Evolutionary conservation across 148 eudicot genomes (phyloP).

Genomic region (Persicaria maculosa): DNA sequence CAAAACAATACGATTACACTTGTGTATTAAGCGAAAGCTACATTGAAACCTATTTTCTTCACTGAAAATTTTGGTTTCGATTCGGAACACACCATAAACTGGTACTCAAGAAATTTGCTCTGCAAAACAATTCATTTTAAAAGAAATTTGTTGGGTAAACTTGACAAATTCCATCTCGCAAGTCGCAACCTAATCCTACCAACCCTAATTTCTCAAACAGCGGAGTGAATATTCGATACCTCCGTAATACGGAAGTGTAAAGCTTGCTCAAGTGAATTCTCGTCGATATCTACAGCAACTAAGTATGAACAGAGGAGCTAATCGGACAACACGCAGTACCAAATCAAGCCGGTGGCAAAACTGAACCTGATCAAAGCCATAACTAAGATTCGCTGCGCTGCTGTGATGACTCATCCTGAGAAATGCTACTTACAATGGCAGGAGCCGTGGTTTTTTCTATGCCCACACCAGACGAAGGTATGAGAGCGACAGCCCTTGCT

Average conservation of each 20-base stretch:
- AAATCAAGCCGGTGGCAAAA: background rate
- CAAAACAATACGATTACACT: background rate
- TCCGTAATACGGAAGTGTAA: background rate
- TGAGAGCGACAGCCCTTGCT: background rate
- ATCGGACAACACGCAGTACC: background rate
- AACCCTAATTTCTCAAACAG: background rate
- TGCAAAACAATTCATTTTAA: no score
- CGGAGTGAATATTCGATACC: background rate
- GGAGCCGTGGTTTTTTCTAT: background rate
- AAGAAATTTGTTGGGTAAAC: no score
- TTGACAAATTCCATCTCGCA: no score
- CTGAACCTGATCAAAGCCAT: conserved; percentile 1
- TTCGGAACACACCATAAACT: no score
- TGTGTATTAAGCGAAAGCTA: background rate
- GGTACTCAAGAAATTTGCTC: no score
- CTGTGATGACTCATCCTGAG: background rate
- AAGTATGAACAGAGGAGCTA: conserved; percentile 2
- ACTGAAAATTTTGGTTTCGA: no score
- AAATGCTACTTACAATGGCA: background rate
- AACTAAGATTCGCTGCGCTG: background rate
- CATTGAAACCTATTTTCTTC: no score
- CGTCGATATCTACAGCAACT: background rate
- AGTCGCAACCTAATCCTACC: no score
- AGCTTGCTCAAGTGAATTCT: background rate
- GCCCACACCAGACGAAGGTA: background rate